phyloP scores from a whole-genome alignment of 2,329 filamentous ascomycete genomes.

The Akanthomyces muscarius region DNA sequence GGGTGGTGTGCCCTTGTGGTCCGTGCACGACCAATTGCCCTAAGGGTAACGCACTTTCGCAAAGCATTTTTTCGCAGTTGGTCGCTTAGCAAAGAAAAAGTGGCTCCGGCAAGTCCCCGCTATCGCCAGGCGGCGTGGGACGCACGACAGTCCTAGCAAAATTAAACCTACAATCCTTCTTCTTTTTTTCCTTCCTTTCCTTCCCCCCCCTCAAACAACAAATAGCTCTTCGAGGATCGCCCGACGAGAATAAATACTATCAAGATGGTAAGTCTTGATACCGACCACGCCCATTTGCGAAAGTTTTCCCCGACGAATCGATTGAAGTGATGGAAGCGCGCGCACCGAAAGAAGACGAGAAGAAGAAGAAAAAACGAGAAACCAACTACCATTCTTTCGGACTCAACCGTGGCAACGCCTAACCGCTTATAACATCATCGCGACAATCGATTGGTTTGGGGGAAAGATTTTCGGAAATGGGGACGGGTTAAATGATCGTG shows the following conservation, averaged over 20 bases:
- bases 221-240: constrained; percentile 64
- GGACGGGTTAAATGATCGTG: background rate
- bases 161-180: constrained; percentile 23
- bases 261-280: constrained; percentile 56
- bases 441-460: constrained; percentile 6
- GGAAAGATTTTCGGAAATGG: background rate
- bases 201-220: constrained; percentile 30
- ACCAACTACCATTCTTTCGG: background rate
- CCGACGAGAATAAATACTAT: constrained; percentile 50
- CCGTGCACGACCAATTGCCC: constrained; percentile 43
- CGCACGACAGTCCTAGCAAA: constrained; percentile 25
- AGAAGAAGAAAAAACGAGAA: background rate
- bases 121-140: constrained; percentile 12
- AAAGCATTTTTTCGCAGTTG: background rate
- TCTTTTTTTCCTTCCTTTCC: constrained; percentile 22
- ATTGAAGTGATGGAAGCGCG: constrained; percentile 11
- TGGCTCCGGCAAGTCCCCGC: constrained; percentile 4
- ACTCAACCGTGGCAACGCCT: background rate
- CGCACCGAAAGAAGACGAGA: background rate
- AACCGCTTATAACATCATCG: background rate
- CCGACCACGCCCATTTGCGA: constrained; percentile 1
- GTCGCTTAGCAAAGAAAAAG: constrained; percentile 12
- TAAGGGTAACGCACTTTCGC: constrained; percentile 28
- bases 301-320: constrained; percentile 2
- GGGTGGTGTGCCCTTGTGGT: constrained; percentile 38